Percentiles rank a stretch among this genome's conserved stretches.
phyloP scores from a whole-genome alignment of 2,329 filamentous ascomycete genomes.

The Trichoderma lentiforme region DNA sequence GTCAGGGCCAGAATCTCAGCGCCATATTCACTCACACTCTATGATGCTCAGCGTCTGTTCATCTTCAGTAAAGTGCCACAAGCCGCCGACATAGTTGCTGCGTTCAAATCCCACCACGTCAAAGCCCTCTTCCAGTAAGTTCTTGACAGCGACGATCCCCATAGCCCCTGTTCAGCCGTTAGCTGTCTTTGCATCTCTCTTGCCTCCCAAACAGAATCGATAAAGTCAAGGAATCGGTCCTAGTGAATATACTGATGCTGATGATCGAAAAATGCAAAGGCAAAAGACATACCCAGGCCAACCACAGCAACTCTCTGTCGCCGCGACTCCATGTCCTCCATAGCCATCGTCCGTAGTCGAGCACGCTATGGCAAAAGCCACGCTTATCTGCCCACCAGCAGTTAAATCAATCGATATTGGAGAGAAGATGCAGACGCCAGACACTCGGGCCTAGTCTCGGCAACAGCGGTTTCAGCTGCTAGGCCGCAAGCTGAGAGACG shows the following conservation, averaged over 20 bases:
- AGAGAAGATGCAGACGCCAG: not conserved
- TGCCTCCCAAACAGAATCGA: not conserved
- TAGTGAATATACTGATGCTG: not conserved
- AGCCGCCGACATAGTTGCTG: conserved; percentile 39
- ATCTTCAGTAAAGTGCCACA: conserved; percentile 41
- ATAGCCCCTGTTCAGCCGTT: conserved; percentile 29
- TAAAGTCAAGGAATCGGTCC: not conserved
- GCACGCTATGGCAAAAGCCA: not conserved
- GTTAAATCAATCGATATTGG: not conserved
- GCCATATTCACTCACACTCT: conserved; percentile 27
- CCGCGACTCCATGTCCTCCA: not conserved
- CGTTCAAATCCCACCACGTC: conserved; percentile 43
- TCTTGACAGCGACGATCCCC: conserved; percentile 41
- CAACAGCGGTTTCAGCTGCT: not conserved
- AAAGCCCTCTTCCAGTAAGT: conserved; percentile 43
- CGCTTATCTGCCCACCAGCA: not conserved
- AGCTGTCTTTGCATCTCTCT: not conserved
- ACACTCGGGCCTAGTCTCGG: not conserved
- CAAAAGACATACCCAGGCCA: conserved; percentile 26
- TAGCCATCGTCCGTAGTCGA: not conserved
- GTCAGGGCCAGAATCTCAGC: not conserved
- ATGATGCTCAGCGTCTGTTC: conserved; percentile 35
- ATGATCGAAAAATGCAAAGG: not conserved
- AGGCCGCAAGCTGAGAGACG: not conserved
- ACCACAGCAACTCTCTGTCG: conserved; percentile 26